A percentile compares a stretch with the other conserved stretches of the same genome.
Evolutionary conservation across 2,329 filamentous ascomycete species (phyloP).

Genomic region (Pezicula radicicola): DNA sequence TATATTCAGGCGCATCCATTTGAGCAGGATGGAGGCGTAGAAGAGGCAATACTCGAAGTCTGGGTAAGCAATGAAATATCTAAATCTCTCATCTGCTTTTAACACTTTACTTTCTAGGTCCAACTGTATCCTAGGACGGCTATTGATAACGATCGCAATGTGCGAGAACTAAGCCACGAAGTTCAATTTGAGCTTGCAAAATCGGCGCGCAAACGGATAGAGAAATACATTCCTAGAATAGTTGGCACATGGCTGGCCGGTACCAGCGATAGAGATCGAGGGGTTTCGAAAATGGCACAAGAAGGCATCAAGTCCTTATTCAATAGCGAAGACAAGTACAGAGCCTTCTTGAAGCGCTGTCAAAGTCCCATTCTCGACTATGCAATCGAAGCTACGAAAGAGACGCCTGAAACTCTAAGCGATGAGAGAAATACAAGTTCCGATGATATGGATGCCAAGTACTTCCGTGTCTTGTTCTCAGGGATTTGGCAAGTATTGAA

Average conservation of each 20-base stretch:
- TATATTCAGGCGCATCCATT: conserved; percentile 54
- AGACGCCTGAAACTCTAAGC: conserved; percentile 79
- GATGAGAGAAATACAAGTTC: conserved; percentile 81
- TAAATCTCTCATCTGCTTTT: conserved; percentile 31
- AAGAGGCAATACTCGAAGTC: conserved; percentile 80
- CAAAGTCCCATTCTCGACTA: conserved; percentile 80
- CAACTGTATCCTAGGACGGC: conserved; percentile 84
- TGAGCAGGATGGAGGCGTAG: conserved; percentile 58
- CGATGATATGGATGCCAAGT: conserved; percentile 85
- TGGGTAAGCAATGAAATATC: conserved; percentile 61
- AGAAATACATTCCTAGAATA: conserved; percentile 71
- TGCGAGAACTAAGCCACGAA: conserved; percentile 80
- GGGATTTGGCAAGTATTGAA: conserved; percentile 53
- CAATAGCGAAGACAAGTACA: conserved; percentile 73
- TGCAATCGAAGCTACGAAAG: conserved; percentile 74
- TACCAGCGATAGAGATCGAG: conserved; percentile 79
- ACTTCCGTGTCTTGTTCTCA: conserved; percentile 66
- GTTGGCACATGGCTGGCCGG: conserved; percentile 91
- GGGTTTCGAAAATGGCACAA: conserved; percentile 71
- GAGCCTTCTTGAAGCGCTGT: conserved; percentile 76
- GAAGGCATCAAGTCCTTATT: conserved; percentile 77
- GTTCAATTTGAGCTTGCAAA: conserved; percentile 64
- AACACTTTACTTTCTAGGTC: conserved; percentile 52
- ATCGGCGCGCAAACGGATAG: conserved; percentile 76
- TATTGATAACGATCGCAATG: conserved; percentile 83